phyloP scores from a whole-genome alignment of 257 asterid species.

The Lycium barbarum region DNA sequence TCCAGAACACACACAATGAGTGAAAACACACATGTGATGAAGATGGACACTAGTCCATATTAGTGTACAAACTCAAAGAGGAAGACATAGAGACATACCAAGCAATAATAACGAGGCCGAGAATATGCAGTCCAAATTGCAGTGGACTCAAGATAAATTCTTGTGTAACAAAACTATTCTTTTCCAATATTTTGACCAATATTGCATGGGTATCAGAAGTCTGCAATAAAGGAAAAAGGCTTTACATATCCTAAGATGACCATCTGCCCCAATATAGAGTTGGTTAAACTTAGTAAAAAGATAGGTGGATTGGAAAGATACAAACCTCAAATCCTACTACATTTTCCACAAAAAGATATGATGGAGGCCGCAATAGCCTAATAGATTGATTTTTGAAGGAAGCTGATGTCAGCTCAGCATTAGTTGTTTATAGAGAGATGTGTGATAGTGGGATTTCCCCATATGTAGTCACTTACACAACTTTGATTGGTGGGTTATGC shows the following conservation, averaged over 20 bases:
- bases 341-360: slow-evolving; percentile 88
- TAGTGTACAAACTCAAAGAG: neutral
- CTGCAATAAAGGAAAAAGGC: slow-evolving; percentile 52
- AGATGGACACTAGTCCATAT: neutral
- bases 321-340: slow-evolving; percentile 99
- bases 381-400: slow-evolving; percentile 80
- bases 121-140: slow-evolving; percentile 94
- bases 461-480: slow-evolving; percentile 70
- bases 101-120: slow-evolving; percentile 94
- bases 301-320: neutral
- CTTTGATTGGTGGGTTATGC: slow-evolving; percentile 73
- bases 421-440: slow-evolving; percentile 70
- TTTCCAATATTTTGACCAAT: slow-evolving; percentile 72
- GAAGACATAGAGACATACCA: slow-evolving; percentile 62
- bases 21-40: slow-evolving; percentile 16
- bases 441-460: slow-evolving; percentile 51
- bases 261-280: slow-evolving; percentile 1
- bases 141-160: slow-evolving; percentile 91
- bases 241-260: slow-evolving; percentile 19
- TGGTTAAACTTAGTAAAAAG: neutral
- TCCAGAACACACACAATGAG: neutral
- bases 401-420: slow-evolving; percentile 55
- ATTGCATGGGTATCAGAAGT: slow-evolving; percentile 85
- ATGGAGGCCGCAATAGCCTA: slow-evolving; percentile 77
- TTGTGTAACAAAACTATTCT: slow-evolving; percentile 72